phyloP scores from a whole-genome alignment of 2,329 filamentous ascomycete genomes.

The Orbilia brochopaga region DNA sequence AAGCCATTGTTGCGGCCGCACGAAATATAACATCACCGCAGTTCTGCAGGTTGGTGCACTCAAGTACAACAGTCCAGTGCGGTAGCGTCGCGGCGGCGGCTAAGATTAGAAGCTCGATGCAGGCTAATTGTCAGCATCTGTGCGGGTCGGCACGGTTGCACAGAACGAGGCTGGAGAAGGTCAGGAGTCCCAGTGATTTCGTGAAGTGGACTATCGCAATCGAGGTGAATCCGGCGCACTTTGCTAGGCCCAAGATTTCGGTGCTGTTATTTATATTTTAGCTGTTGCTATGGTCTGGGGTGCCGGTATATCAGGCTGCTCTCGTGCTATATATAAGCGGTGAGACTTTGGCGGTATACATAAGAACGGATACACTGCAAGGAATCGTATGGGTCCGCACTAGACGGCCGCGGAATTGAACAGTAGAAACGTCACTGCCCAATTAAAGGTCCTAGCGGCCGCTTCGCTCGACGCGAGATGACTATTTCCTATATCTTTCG shows the following conservation, averaged over 20 bases:
- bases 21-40: not conserved
- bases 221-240: not conserved
- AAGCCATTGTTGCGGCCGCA: not conserved
- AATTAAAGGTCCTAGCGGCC: too few relatives aligned
- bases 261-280: not conserved
- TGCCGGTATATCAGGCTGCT: not conserved
- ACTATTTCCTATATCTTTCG: too few relatives aligned
- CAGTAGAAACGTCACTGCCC: too few relatives aligned
- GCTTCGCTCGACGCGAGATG: too few relatives aligned
- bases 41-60: not conserved
- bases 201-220: too few relatives aligned
- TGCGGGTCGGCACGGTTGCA: not conserved
- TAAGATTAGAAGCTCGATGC: conserved; percentile 5
- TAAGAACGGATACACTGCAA: not conserved
- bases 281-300: too few relatives aligned
- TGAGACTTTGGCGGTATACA: not conserved
- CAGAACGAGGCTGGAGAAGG: not conserved
- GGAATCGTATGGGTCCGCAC: too few relatives aligned
- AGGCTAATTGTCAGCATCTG: not conserved
- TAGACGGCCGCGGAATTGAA: too few relatives aligned
- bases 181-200: not conserved
- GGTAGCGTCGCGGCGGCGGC: conserved; percentile 2
- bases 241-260: not conserved
- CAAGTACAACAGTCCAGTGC: not conserved
- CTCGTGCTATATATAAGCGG: not conserved